Conservation (phyloP, 2,329 filamentous ascomycete genomes). For the Diaporthe sp. region DNA sequence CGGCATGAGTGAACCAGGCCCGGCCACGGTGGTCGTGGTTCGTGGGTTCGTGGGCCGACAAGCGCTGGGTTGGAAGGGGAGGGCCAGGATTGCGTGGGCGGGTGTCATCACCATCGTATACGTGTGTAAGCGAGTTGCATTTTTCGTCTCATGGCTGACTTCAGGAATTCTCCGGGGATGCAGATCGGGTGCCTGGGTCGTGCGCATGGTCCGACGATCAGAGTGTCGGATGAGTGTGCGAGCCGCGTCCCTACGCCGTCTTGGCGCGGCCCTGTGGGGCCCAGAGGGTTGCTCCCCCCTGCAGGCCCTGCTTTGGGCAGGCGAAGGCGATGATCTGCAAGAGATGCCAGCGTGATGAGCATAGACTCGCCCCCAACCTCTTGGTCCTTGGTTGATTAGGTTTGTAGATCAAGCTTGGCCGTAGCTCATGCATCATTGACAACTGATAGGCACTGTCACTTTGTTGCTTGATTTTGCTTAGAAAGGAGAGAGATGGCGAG, state of each 20-base stretch:
- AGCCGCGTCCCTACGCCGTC: slow-evolving; percentile 3
- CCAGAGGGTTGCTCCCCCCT: not conserved
- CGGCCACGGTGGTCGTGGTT: not conserved
- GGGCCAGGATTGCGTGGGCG: no score
- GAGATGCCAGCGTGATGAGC: not conserved
- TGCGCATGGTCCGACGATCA: slow-evolving; percentile 32
- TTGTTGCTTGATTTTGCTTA: not conserved
- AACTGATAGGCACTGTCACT: not conserved
- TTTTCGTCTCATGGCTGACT: slow-evolving; percentile 16
- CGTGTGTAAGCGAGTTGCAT: slow-evolving; percentile 30
- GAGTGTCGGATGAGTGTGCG: slow-evolving; percentile 28
- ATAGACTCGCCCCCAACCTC: slow-evolving; percentile 6
- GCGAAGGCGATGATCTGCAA: slow-evolving; percentile 18
- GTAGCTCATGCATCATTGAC: not conserved
- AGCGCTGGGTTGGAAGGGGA: not conserved
- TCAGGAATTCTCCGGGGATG: slow-evolving; percentile 18
- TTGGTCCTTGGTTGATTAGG: slow-evolving; percentile 1
- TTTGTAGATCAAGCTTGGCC: slow-evolving; percentile 28
- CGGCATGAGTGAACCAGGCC: not conserved
- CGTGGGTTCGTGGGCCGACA: not conserved
- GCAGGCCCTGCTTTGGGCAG: slow-evolving; percentile 1
- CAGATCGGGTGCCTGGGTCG: slow-evolving; percentile 2
- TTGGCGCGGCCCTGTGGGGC: slow-evolving; percentile 16
- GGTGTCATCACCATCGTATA: not conserved
- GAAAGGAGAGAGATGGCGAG: not conserved